Base-by-base conservation (phyloP, 768 basidiomycete species). In the Podaxis carcinomalis region DNA sequence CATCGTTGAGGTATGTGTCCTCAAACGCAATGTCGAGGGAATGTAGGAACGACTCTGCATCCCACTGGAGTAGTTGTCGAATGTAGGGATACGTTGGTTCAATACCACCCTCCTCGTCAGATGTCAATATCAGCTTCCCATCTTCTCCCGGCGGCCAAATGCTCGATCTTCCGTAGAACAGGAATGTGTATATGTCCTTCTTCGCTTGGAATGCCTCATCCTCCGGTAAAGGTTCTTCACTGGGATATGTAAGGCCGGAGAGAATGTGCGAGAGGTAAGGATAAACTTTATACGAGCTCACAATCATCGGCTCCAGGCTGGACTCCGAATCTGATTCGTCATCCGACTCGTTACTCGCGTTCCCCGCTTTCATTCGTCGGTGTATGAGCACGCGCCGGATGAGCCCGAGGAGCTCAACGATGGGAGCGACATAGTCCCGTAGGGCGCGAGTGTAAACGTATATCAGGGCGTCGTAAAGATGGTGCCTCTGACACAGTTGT, bases 11-110 rank as follows among this genome's bases (percentile, higher is more conserved):
- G 75, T 90, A 96, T 1, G 88, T 73, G 66, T 98, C 95, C 72
- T 99, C 97, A 66, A 98, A 96, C 0, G 92, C 94, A 62, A 95
- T 86, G 72, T 99, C 97, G 63, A 99, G 79, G 1, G 91, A 86
- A 70, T 99, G 94, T 9, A 99, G 84, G 70, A 95, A 91, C 0
- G 93, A 91, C 72, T 99, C 97, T 9, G 96, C 83, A 69, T 98
- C 95, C 69, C 95, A 96, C 5, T 80, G 84, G 5, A 98, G 81
- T 1, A 98, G 77, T 11, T 92, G 78, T 5, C 90, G 87, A 27
- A 89, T 83, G 66, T 98, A 97, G 1, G 95, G 96, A 68, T 95
- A 97, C 0, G 93, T 89, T 37, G 89, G 90, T 68, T 95, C 93
- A 10, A 80, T 71, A 0, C 87, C 87, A 7, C 84, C 88, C 14